A percentile compares a stretch with the other conserved stretches of the same genome.
phyloP scores from a whole-genome alignment of 208 protist genomes.

The Crithidia fasciculata region DNA sequence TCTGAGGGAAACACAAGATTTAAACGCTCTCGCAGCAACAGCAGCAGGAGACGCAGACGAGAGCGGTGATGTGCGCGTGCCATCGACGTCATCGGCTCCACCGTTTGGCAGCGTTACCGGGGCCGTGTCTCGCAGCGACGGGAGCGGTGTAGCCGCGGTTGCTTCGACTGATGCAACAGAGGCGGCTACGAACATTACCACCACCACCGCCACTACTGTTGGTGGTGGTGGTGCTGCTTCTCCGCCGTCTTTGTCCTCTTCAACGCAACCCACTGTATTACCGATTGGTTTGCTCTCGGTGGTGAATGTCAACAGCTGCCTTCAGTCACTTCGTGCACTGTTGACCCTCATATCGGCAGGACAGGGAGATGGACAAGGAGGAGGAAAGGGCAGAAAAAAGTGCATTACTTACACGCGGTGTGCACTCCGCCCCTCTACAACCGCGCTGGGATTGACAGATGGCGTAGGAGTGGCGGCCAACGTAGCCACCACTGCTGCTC shows the following conservation, averaged over 20 bases:
- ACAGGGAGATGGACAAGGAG: too few species aligned
- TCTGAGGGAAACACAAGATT: slow-evolving; percentile 5
- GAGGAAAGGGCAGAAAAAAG: too few species aligned
- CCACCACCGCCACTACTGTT: too few species aligned
- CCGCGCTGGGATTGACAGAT: too few species aligned
- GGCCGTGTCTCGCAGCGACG: too few species aligned
- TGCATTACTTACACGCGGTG: slow-evolving; percentile 1
- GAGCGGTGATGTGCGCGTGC: neutral
- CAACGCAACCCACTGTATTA: slow-evolving; percentile 15
- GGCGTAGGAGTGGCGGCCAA: too few species aligned
- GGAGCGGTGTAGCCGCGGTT: too few species aligned
- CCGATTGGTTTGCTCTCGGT: slow-evolving; percentile 51
- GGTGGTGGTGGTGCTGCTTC: too few species aligned
- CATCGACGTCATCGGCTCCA: neutral
- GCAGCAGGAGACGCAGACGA: neutral
- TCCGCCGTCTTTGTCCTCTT: neutral
- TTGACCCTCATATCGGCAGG: neutral
- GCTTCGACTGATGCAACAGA: too few species aligned
- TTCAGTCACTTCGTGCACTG: slow-evolving; percentile 20
- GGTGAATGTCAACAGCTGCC: slow-evolving; percentile 23
- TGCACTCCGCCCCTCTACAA: neutral
- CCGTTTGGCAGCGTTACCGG: too few species aligned
- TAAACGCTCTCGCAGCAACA: neutral
- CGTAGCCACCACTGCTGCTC: too few species aligned
- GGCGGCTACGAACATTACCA: too few species aligned